Evolutionary conservation across 306 rosid species (phyloP), one percentile per base, ranked within the genome.

Genomic region (Nissolia schottii): DNA sequence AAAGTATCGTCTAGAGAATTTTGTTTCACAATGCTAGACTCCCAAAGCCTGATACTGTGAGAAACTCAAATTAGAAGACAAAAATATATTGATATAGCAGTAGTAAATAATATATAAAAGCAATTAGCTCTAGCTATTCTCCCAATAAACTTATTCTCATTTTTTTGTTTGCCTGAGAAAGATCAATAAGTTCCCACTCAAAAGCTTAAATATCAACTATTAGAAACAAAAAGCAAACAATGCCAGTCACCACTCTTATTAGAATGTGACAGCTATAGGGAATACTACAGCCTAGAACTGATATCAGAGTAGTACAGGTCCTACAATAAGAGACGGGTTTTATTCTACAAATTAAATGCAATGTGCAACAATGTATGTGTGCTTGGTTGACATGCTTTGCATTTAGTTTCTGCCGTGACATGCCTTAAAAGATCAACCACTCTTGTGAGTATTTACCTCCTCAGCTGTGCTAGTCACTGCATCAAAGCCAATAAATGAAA

Each of bases 401-500:
- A 73, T 37, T 40, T 59, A 46, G 27, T 57, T 66, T 57, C 67
- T 74, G 53, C 46, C 16, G 3, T 38, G 65, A 71, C 31, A 12
- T 31, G 54, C 41, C 20, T 51, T 24, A 54, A 66, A 67, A 15
- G 49, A 48, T 28, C 24, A 58, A 66, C 67, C 54, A 63, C 22
- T 49, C 56, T 27, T 2, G 59, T 43, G 54, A 84, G 70, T 73
- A 37, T 49, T 57, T 79, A 86, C 92, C 96, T 86, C 96, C 84
- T 89, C 89, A n/a, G 89, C 96, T 27, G 92, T 87, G 78, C 88
- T 83, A 57, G 77, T 76, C 15, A 89, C 90, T 49, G 96, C 73
- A 81, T 89, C 96, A 46, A 89, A 89, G 64, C 96, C 96, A 34
- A 86, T 89, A 75, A 85, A 86, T 43, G 92, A 85, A 81, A 89